Conservation (phyloP, 257 asterid species). For the Solanum sparsipilum region DNA sequence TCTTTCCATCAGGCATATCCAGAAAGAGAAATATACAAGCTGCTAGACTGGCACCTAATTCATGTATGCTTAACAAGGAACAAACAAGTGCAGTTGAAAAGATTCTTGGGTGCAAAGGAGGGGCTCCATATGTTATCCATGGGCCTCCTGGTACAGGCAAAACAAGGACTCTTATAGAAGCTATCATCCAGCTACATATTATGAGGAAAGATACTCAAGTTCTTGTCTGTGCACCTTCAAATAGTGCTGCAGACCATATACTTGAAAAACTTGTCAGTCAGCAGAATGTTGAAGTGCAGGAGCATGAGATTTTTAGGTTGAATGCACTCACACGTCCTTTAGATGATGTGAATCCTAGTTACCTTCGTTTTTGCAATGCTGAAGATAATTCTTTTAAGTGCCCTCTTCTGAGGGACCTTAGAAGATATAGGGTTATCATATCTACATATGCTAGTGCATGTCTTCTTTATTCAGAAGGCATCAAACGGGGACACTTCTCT, state of each 20-base stretch:
- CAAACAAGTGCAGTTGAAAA: conserved; percentile 54
- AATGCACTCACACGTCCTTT: conserved; percentile 64
- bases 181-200: conserved; percentile 59
- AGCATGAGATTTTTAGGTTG: conserved; percentile 55
- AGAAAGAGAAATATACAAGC: conserved; percentile 13
- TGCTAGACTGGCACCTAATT: conserved; percentile 37
- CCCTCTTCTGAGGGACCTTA: conserved; percentile 41
- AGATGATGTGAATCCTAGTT: conserved; percentile 57
- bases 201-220: conserved; percentile 23
- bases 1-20: conserved; percentile 44
- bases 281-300: conserved; percentile 14
- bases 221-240: conserved; percentile 95
- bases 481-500: conserved; percentile 62
- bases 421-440: conserved; percentile 41
- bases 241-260: conserved; percentile 79
- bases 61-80: conserved; percentile 50
- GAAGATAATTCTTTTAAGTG: conserved; percentile 48
- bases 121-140: conserved; percentile 72
- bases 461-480: conserved; percentile 55
- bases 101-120: conserved; percentile 70
- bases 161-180: conserved; percentile 74
- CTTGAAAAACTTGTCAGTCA: conserved; percentile 51
- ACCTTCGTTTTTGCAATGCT: conserved; percentile 38
- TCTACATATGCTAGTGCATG: conserved; percentile 76
- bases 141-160: conserved; percentile 99